phyloP scores from a whole-genome alignment of 1,284 basidiomycete genomes.

The Microbotryomycetes sp. region DNA sequence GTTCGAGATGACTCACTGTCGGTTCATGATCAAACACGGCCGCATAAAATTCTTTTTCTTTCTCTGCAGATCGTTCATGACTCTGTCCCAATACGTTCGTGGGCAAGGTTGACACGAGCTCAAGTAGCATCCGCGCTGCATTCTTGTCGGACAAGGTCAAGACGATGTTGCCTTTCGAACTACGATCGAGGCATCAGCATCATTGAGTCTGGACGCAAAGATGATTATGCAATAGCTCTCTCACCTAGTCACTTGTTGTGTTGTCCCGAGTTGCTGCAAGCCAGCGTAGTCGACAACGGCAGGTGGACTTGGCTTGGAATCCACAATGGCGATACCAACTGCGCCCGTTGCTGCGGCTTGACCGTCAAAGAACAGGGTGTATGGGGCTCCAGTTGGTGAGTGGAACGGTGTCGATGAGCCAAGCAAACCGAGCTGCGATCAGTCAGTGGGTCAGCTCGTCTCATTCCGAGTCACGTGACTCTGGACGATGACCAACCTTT shows the following conservation, averaged over 20 bases:
- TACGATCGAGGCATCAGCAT: neutral
- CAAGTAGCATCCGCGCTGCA: conserved; percentile 22
- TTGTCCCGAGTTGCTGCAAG: conserved; percentile 3
- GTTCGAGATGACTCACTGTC: conserved; percentile 1
- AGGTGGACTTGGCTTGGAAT: neutral
- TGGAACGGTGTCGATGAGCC: conserved; percentile 31
- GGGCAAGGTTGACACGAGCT: conserved; percentile 18
- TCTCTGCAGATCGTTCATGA: conserved; percentile 10
- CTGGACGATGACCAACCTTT: neutral
- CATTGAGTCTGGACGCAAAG: neutral
- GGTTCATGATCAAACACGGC: conserved; percentile 17
- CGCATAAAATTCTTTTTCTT: conserved; percentile 32
- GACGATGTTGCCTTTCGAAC: conserved; percentile 30
- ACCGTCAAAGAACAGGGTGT: conserved; percentile 16
- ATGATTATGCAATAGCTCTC: neutral
- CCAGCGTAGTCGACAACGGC: conserved; percentile 13
- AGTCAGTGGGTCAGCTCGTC: no score
- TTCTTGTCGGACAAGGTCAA: conserved; percentile 21
- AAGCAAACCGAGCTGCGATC: conserved; percentile 22
- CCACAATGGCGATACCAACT: conserved; percentile 24
- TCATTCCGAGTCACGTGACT: no score
- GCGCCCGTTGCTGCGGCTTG: conserved; percentile 7
- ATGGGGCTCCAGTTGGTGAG: conserved; percentile 7
- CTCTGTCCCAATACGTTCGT: neutral
- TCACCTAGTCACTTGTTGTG: conserved; percentile 17